Percentiles rank a stretch among this genome's conserved stretches.
Conservation (phyloP, 2,329 filamentous ascomycete genomes). For the Ophiosphaerella herpotricha region DNA sequence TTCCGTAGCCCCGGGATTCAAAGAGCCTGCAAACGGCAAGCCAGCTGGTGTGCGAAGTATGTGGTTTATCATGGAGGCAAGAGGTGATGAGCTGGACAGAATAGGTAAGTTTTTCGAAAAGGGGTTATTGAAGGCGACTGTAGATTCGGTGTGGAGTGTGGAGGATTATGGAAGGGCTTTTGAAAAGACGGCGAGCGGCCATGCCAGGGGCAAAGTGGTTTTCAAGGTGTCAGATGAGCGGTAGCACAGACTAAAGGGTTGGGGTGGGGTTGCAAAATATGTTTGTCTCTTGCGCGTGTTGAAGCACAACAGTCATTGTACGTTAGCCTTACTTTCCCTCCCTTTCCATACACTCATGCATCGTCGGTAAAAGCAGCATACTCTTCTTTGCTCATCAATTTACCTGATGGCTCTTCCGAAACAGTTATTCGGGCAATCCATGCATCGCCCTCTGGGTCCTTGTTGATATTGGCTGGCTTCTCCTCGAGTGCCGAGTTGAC, state of each 20-base stretch:
- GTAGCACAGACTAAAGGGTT: background rate
- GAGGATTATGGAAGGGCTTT: conserved; percentile 50
- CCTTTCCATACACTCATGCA: conserved; percentile 9
- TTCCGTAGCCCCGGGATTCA: conserved; percentile 42
- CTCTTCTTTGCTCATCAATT: conserved; percentile 74
- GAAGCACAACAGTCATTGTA: background rate
- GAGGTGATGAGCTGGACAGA: conserved; percentile 43
- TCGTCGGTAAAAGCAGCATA: conserved; percentile 77
- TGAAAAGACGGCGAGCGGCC: conserved; percentile 44
- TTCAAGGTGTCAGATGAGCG: conserved; percentile 15
- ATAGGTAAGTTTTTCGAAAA: conserved; percentile 49
- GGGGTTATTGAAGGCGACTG: conserved; percentile 42
- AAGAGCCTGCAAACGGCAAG: conserved; percentile 35
- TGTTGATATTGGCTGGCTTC: conserved; percentile 85
- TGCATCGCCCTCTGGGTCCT: conserved; percentile 84
- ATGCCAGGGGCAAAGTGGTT: conserved; percentile 52
- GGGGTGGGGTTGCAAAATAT: no score
- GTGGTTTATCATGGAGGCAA: conserved; percentile 52
- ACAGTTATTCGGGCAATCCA: conserved; percentile 93
- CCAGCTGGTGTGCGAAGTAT: conserved; percentile 37
- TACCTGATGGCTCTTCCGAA: conserved; percentile 62
- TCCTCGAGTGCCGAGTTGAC: conserved; percentile 78
- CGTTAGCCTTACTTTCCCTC: background rate
- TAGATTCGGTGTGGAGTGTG: conserved; percentile 52
- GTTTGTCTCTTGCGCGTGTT: background rate